A percentile compares a stretch with the other conserved stretches of the same genome.
These are phyloP conservation scores for Leccinum rimulosum DNA, from an alignment of 768 basidiomycete genomes.

Conservation along the genomic window DNA sequence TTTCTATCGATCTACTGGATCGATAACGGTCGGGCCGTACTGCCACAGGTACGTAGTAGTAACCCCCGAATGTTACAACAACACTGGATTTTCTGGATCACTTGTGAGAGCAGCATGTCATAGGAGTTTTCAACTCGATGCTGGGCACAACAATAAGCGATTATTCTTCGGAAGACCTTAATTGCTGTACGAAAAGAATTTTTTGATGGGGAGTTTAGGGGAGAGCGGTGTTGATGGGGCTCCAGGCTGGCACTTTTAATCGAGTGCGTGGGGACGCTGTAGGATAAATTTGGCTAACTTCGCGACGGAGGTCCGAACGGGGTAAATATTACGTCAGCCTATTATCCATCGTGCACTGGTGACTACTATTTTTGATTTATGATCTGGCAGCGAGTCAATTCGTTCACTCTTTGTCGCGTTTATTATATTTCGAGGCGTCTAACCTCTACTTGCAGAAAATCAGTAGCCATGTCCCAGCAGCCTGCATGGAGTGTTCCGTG, in stretches of 20 bases:
- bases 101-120: neutral
- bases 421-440: conserved; percentile 2
- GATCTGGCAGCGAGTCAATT: conserved; percentile 22
- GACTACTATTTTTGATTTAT: conserved; percentile 11
- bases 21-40: neutral
- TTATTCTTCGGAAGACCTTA: conserved; percentile 1
- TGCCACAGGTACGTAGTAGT: neutral
- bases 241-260: neutral
- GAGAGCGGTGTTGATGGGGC: neutral
- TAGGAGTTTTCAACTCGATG: neutral
- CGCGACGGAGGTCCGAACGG: neutral
- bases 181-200: conserved; percentile 1
- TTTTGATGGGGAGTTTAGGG: neutral
- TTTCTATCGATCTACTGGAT: neutral
- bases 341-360: neutral
- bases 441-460: conserved; percentile 4
- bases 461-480: conserved; percentile 55
- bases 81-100: neutral
- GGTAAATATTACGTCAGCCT: conserved; percentile 25
- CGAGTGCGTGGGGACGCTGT: neutral
- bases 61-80: neutral
- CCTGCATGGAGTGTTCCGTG: conserved; percentile 48
- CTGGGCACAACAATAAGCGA: neutral
- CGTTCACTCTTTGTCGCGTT: conserved; percentile 8
- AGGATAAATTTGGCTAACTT: neutral